Evolutionary conservation across 228 moss, liverwort and hornwort species (phyloP), one percentile per base, ranked within the genome.

Genomic region (Sphagnum fallax): DNA sequence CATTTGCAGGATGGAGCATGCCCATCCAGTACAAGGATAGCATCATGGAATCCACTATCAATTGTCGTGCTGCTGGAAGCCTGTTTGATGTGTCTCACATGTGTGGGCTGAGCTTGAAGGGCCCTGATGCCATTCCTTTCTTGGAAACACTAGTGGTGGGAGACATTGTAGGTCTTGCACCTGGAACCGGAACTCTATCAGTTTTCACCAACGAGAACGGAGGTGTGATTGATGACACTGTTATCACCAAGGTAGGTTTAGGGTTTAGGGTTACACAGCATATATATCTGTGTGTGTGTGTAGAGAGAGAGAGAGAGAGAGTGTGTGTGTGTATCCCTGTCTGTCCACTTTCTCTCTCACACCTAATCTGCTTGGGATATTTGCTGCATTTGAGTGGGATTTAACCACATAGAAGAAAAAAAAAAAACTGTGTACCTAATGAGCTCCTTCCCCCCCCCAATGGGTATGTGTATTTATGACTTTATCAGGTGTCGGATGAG

Each of bases 1-100:
- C 97, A 8, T 98, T 98, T 69, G 97, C 97, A 0, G 97, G 97
- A 1, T 98, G 97, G 97, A 84, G 69, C 72, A 98, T 98, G 97
- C 98, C 98, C 48, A 98, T 98, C 50, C 98, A 98, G 75, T 98
- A 98, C 82, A 90, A 90, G 78, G 98, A 98, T 69, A 91, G 90
- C 11, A 98, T 98, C 70, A 98, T 98, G 90, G 98, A 98, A 0
- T 88, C 98, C 73, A 98, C 98, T 51, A 77, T 48, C 67, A 80
- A 98, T 82, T 98, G 98, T 86, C 88, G 98, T 66, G 52, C 80
- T 8, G 73, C 93, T 55, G 98, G 98, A 47, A 84, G 90, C 61
- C 72, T 98, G 75, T 98, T 98, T 70, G 98, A 94, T 18, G 98
- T 98, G 49, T 90, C 94, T 13, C 98, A 98, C 73, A 98, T 98